Evolutionary conservation across 192 early-diverging fungal genomes (phyloP).

Genomic region (Coemansia sp.): DNA sequence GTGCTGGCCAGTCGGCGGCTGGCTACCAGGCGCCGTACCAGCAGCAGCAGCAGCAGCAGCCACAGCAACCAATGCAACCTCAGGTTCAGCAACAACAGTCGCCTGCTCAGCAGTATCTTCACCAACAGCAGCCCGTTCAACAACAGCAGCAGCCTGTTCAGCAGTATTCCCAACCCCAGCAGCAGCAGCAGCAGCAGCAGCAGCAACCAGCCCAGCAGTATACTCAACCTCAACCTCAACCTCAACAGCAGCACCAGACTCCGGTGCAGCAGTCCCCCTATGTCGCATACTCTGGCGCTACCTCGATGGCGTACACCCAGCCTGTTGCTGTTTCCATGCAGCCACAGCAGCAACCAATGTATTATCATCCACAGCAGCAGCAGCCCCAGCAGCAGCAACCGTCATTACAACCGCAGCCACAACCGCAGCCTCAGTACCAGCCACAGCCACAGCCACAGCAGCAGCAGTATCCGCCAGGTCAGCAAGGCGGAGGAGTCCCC

Average conservation of each 20-base stretch:
- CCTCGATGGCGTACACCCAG: constrained; percentile 3
- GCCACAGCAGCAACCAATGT: constrained; percentile 14
- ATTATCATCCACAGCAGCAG: constrained; percentile 8
- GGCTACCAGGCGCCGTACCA: constrained; percentile 10
- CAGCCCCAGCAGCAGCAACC: constrained; percentile 15
- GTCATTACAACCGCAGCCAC: background rate
- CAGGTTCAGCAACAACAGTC: constrained; percentile 3
- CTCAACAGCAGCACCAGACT: constrained; percentile 13
- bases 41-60: constrained; percentile 21
- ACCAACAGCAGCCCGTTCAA: constrained; percentile 15
- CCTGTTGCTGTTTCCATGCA: constrained; percentile 2
- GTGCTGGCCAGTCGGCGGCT: constrained; percentile 11
- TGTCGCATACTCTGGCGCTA: constrained; percentile 8
- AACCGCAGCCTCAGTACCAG: constrained; percentile 12
- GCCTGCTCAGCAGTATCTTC: constrained; percentile 1
- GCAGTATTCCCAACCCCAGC: constrained; percentile 7
- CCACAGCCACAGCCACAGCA: constrained; percentile 10
- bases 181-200: constrained; percentile 15
- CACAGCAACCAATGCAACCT: constrained; percentile 3
- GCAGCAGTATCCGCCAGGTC: constrained; percentile 2
- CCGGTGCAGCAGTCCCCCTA: constrained; percentile 12
- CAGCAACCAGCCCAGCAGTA: constrained; percentile 12
- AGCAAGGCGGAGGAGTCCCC: background rate
- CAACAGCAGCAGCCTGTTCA: constrained; percentile 12
- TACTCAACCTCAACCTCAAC: constrained; percentile 5